A percentile compares a stretch with the other conserved stretches of the same genome.
Conservation (phyloP, 2,329 filamentous ascomycete species). For the Escovopsis weberi region DNA sequence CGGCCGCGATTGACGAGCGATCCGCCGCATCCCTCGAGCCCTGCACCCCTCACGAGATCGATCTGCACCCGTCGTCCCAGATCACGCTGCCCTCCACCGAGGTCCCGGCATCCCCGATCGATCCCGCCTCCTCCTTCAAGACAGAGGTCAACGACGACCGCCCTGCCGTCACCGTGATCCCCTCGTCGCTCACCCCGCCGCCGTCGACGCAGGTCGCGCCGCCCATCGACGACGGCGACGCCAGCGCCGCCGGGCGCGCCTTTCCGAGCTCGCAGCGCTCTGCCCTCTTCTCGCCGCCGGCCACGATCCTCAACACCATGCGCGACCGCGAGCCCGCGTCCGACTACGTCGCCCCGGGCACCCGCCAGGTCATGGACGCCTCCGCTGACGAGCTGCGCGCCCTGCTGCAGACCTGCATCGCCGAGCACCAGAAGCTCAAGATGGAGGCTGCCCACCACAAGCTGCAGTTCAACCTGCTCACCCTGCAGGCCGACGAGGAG, state of each 20-base stretch:
- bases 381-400: slow-evolving; percentile 39
- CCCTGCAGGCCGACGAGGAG: slow-evolving; percentile 71
- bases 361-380: slow-evolving; percentile 36
- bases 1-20: slow-evolving; percentile 13
- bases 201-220: slow-evolving; percentile 37
- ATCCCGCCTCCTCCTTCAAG: slow-evolving; percentile 33
- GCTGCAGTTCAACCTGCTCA: slow-evolving; percentile 73
- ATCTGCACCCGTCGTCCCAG: slow-evolving; percentile 27
- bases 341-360: slow-evolving; percentile 33
- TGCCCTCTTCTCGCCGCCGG: slow-evolving; percentile 38
- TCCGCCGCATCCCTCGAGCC: slow-evolving; percentile 20
- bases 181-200: slow-evolving; percentile 43
- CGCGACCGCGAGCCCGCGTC: slow-evolving; percentile 16
- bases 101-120: slow-evolving; percentile 36
- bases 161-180: slow-evolving; percentile 31
- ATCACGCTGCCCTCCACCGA: slow-evolving; percentile 44
- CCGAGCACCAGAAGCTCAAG: slow-evolving; percentile 47
- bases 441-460: slow-evolving; percentile 84
- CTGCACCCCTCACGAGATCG: slow-evolving; percentile 17
- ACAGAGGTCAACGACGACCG: slow-evolving; percentile 35
- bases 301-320: slow-evolving; percentile 26
- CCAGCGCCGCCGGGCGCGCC: slow-evolving; percentile 13
- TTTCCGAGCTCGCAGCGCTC: slow-evolving; percentile 31
- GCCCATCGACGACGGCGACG: slow-evolving; percentile 11
- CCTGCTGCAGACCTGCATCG: slow-evolving; percentile 40